These are phyloP conservation scores for Daphne laureola DNA, from an alignment of 441 rosid genomes.

Conservation along the genomic window DNA sequence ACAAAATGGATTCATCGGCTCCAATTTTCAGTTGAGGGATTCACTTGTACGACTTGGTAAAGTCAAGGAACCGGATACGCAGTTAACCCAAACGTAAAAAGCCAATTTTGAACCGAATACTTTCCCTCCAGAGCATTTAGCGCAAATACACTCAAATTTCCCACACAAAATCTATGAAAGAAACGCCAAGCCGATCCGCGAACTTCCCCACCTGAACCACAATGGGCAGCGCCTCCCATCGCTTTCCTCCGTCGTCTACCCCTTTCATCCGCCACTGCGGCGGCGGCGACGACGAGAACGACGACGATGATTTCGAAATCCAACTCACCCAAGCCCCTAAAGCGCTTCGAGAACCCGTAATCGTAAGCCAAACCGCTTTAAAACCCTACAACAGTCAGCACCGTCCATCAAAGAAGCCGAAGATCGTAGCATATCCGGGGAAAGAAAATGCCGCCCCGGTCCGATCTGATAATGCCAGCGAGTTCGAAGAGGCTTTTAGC, in stretches of 20 bases:
- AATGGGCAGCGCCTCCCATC: no score
- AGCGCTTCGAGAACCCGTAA: constrained; percentile 8
- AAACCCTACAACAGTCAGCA: constrained; percentile 21
- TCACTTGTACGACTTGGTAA: no score
- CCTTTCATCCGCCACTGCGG: background rate
- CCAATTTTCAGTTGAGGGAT: no score
- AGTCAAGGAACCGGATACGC: no score
- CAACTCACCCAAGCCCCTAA: constrained; percentile 34
- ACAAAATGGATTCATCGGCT: no score
- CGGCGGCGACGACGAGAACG: constrained; percentile 16
- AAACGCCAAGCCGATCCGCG: no score
- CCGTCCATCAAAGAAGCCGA: constrained; percentile 35
- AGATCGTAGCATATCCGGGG: constrained; percentile 19
- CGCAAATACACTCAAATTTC: no score
- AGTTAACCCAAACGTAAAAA: no score
- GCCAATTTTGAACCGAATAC: no score
- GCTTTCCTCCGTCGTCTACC: constrained; percentile 1
- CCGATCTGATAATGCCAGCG: background rate
- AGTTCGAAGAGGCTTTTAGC: constrained; percentile 28
- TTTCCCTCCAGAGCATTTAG: no score
- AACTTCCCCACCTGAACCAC: no score
- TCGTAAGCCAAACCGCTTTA: constrained; percentile 20
- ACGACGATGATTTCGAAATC: constrained; percentile 59
- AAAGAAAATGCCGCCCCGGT: constrained; percentile 40
- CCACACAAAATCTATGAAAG: no score